phyloP scores from a whole-genome alignment of 129 eudicot species.

The Flaveria sonorensis region DNA sequence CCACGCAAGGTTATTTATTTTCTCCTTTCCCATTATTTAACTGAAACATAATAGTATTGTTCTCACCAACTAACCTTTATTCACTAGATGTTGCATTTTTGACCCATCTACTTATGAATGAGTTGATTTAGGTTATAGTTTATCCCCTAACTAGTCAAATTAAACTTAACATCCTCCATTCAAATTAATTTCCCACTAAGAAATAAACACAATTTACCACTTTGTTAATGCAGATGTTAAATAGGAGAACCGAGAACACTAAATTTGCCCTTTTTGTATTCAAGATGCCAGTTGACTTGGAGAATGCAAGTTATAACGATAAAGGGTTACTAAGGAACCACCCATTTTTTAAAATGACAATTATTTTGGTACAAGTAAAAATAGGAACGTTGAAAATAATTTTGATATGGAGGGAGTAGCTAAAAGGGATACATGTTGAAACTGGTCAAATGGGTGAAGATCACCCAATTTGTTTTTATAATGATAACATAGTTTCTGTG shows the following conservation, averaged over 20 bases:
- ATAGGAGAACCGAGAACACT: background rate
- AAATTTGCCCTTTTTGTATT: background rate
- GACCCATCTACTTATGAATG: conserved; percentile 9
- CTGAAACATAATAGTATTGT: background rate
- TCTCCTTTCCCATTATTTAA: background rate
- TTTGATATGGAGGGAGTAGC: background rate
- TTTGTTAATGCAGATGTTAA: background rate
- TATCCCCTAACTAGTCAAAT: background rate
- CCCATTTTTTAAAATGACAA: background rate
- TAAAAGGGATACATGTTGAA: background rate
- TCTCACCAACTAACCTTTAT: background rate
- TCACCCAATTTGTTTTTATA: background rate
- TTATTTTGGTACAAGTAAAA: background rate
- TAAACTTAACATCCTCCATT: background rate
- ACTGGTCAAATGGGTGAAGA: background rate
- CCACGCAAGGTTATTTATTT: conserved; percentile 75
- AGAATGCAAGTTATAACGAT: conserved; percentile 3
- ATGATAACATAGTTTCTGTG: background rate
- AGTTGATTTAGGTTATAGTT: background rate
- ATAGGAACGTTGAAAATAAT: background rate
- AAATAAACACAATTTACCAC: background rate
- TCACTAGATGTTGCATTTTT: conserved; percentile 2
- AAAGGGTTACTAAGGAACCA: background rate
- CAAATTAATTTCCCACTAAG: background rate
- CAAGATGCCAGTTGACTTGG: conserved; percentile 1